Base-by-base conservation (phyloP, 805 yeast genomes). In the Metschnikowia lachancei region DNA sequence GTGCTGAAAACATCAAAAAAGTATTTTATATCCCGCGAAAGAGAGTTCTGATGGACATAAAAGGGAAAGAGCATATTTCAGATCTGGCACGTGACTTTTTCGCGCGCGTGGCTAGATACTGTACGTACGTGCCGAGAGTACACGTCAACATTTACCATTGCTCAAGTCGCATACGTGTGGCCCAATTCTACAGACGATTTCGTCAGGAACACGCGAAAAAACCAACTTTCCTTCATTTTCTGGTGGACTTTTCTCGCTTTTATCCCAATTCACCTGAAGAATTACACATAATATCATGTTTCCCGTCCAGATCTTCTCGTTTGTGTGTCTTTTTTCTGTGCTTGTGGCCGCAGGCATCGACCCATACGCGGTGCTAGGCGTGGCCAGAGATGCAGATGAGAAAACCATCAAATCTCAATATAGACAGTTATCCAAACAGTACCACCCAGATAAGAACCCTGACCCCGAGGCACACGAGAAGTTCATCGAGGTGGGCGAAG, bases 381-480 rank as follows among this genome's bases (percentile, higher is more conserved):
- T 94, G 4, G 58, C 74, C 10, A 78, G 74, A 50, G 71, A 75
- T 54, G 95, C 97, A 0, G 75, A 76, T 42, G 96, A 88, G 19
- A 82, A 78, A 55, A 90, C 89, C 46, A 87, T 91, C 67, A 89
- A 87, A 62, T 78, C 82, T 43, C 96, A 97, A 0, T 91, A 91
- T 63, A 73, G 96, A 54, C 77, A 80, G 46, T 68, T 92, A 53
- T 83, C 91, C 54, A 85, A 88, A 63, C 87, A 87, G 61, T 89
- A 79, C 66, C 99, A 92, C 61, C 99, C 99, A 2, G 99, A 92
- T 66, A 92, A 92, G 69, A 94, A 92, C 62, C 83, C 85, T 7
- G 80, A 84, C 56, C 89, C 87, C 8, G 85, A 78, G 24, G 96
- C 97, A 1, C 90, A 87, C 54, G 83, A 85, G 41, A 83, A 80